Evolutionary conservation across 306 rosid genomes (phyloP).

Genomic region (Morella rubra): DNA sequence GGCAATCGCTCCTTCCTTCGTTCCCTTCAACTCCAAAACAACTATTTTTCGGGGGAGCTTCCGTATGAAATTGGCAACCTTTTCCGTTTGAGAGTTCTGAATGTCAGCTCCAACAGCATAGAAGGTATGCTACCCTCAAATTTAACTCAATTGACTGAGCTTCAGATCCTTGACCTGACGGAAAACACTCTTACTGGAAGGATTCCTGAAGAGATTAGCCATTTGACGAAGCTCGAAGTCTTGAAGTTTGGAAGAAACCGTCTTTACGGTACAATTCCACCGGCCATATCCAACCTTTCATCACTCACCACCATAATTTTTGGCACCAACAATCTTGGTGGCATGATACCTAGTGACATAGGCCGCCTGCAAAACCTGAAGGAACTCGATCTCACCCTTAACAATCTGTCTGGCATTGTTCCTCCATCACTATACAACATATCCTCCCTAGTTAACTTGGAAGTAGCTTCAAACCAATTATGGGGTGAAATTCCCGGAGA

Average conservation of each 20-base stretch:
- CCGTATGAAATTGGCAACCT: conserved; percentile 54
- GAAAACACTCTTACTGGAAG: conserved; percentile 40
- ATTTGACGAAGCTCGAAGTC: conserved; percentile 45
- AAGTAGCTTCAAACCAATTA: conserved; percentile 56
- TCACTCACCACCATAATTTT: conserved; percentile 46
- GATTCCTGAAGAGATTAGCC: conserved; percentile 42
- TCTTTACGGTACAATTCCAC: conserved; percentile 50
- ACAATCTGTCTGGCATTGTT: conserved; percentile 57
- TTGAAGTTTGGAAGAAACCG: conserved; percentile 50
- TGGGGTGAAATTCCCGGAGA: conserved; percentile 69
- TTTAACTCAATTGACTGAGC: conserved; percentile 38
- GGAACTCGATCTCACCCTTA: conserved; percentile 52
- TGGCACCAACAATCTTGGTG: conserved; percentile 59
- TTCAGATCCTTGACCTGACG: conserved; percentile 47
- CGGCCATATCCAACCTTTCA: conserved; percentile 56
- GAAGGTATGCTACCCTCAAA: conserved; percentile 49
- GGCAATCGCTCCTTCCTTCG: conserved; percentile 57
- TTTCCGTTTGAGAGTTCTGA: conserved; percentile 40
- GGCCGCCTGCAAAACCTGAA: conserved; percentile 47
- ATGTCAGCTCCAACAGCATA: conserved; percentile 50
- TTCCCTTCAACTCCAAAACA: conserved; percentile 49
- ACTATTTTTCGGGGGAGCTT: conserved; percentile 45
- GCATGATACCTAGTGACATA: conserved; percentile 51
- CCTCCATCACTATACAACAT: conserved; percentile 52
- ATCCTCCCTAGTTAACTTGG: conserved; percentile 52